phyloP scores from a whole-genome alignment of 2,329 filamentous ascomycete species.

The Pseudopyricularia cyperi region DNA sequence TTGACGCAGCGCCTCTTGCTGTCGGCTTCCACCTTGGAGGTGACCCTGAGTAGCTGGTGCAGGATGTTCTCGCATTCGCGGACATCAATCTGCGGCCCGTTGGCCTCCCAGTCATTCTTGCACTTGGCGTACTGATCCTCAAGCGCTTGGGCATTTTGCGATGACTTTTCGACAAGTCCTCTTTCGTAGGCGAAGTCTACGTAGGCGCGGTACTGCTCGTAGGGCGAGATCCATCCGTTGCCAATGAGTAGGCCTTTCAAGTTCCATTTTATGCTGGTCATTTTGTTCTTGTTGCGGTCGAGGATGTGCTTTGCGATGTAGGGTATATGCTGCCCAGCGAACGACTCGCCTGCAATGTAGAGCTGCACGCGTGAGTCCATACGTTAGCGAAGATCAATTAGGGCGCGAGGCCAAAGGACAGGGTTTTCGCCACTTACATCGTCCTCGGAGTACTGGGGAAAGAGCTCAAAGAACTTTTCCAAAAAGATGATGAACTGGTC shows the following conservation, averaged over 20 bases:
- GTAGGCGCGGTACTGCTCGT: slow-evolving; percentile 82
- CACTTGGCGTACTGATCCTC: slow-evolving; percentile 60
- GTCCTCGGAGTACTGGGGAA: slow-evolving; percentile 82
- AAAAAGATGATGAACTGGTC: slow-evolving; percentile 77
- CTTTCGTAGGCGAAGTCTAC: slow-evolving; percentile 69
- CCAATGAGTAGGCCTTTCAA: slow-evolving; percentile 82
- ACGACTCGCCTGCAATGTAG: slow-evolving; percentile 92
- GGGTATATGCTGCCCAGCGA: slow-evolving; percentile 91
- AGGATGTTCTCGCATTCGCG: slow-evolving; percentile 65
- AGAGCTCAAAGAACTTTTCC: slow-evolving; percentile 81
- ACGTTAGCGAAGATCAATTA: not conserved
- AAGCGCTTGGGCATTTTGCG: slow-evolving; percentile 48
- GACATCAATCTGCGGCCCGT: slow-evolving; percentile 51
- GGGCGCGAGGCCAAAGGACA: not conserved
- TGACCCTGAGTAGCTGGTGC: slow-evolving; percentile 55
- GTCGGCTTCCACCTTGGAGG: slow-evolving; percentile 28
- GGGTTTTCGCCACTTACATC: slow-evolving; percentile 50
- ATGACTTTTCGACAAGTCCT: slow-evolving; percentile 56
- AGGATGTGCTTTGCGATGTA: slow-evolving; percentile 91
- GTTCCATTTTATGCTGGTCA: slow-evolving; percentile 50
- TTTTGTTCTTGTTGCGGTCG: slow-evolving; percentile 62
- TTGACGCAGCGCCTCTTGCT: slow-evolving; percentile 56
- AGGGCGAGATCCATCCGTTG: slow-evolving; percentile 92
- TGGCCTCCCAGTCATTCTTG: slow-evolving; percentile 40
- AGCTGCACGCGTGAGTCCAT: slow-evolving; percentile 40